phyloP scores from a whole-genome alignment of 306 rosid species.

The Pterocarpus macrocarpus region DNA sequence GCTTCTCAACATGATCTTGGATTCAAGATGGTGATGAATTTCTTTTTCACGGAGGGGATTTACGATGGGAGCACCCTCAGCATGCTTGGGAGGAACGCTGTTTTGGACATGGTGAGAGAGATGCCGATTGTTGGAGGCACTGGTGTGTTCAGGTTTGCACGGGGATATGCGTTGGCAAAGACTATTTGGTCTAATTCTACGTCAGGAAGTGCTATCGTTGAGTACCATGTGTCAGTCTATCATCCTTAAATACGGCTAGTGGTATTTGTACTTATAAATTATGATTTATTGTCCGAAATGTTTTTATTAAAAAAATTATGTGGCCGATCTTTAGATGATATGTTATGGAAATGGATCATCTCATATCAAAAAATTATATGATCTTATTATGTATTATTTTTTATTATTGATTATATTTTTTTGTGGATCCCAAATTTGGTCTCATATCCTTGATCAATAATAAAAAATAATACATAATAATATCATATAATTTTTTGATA shows the following conservation, averaged over 20 bases:
- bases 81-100: constrained; percentile 54
- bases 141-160: constrained; percentile 49
- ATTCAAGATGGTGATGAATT: constrained; percentile 52
- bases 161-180: constrained; percentile 53
- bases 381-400: no score
- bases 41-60: constrained; percentile 46
- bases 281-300: no score
- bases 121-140: constrained; percentile 57
- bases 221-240: constrained; percentile 47
- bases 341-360: no score
- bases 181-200: constrained; percentile 32
- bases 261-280: no score
- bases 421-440: no score
- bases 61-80: constrained; percentile 52
- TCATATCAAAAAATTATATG: no score
- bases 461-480: no score
- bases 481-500: no score
- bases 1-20: constrained; percentile 53
- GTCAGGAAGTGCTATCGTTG: constrained; percentile 51
- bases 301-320: no score
- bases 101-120: constrained; percentile 43
- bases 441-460: no score
- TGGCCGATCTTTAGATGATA: no score
- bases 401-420: no score
- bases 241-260: background rate